phyloP scores from a whole-genome alignment of 352 stramenopile species.

The Phytophthora capsici region DNA sequence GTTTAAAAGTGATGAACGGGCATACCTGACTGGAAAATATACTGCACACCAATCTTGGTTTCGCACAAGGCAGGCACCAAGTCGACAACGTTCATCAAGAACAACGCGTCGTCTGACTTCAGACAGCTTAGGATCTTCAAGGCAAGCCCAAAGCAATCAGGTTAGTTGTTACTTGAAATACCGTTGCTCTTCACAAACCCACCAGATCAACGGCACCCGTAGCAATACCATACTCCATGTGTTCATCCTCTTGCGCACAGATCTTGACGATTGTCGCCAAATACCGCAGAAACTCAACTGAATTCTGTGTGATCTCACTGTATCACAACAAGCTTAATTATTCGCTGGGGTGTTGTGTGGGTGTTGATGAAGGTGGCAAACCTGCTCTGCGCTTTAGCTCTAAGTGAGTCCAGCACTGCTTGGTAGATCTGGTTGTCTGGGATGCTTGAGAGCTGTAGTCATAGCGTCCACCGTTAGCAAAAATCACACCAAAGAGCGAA shows the following conservation, averaged over 20 bases:
- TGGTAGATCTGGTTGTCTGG: conserved; percentile 48
- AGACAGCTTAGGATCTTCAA: conserved; percentile 60
- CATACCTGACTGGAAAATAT: conserved; percentile 85
- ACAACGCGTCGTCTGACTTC: conserved; percentile 78
- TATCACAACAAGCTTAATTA: conserved; percentile 13
- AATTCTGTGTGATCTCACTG: conserved; percentile 56
- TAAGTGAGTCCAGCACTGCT: conserved; percentile 59
- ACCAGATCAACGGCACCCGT: conserved; percentile 53
- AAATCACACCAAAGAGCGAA: background rate
- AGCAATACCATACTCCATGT: conserved; percentile 69
- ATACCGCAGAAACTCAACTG: conserved; percentile 81
- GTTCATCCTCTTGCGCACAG: conserved; percentile 56
- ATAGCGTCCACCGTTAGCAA: background rate
- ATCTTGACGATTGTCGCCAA: conserved; percentile 76
- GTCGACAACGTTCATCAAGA: conserved; percentile 88
- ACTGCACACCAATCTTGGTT: conserved; percentile 64
- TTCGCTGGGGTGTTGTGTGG: background rate
- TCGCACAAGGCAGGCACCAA: conserved; percentile 75
- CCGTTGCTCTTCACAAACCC: conserved; percentile 6
- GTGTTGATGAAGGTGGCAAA: conserved; percentile 15
- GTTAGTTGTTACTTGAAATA: conserved; percentile 4
- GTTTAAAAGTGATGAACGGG: background rate
- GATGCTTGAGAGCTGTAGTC: conserved; percentile 51
- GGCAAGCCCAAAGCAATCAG: conserved; percentile 11
- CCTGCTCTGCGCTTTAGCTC: conserved; percentile 53